These are phyloP conservation scores for Magnolia sinica DNA, from an alignment of 164 flowering plant genomes.

Conservation along the genomic window DNA sequence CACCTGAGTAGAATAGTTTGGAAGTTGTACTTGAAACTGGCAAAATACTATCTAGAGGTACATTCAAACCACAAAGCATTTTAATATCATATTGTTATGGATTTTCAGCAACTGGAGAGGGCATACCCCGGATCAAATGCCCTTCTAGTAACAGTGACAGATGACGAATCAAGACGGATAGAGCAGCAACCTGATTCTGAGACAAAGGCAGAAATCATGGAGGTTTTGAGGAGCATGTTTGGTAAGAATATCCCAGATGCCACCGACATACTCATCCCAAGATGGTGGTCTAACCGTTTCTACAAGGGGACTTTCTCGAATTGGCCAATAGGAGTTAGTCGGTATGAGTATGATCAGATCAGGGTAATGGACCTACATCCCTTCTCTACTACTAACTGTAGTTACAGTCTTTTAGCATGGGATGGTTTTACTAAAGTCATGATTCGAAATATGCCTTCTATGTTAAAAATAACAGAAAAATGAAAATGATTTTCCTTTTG, in stretches of 20 bases:
- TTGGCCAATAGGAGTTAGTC: constrained; percentile 39
- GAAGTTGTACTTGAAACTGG: too few relatives aligned
- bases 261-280: constrained; percentile 38
- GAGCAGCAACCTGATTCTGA: constrained; percentile 40
- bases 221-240: constrained; percentile 41
- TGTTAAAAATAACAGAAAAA: too few relatives aligned
- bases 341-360: constrained; percentile 27
- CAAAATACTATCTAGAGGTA: too few relatives aligned
- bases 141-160: constrained; percentile 40
- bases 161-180: constrained; percentile 41
- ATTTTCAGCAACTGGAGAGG: constrained; percentile 39
- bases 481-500: too few relatives aligned
- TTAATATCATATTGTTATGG: too few relatives aligned
- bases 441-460: too few relatives aligned
- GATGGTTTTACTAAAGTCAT: too few relatives aligned
- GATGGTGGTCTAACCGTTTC: constrained; percentile 45
- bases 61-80: too few relatives aligned
- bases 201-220: constrained; percentile 41
- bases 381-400: too few relatives aligned
- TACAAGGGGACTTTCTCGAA: constrained; percentile 38
- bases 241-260: constrained; percentile 44
- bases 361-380: constrained; percentile 20
- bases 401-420: too few relatives aligned
- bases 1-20: too few relatives aligned
- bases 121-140: constrained; percentile 38